These are phyloP conservation scores for Rhizophagus prolifer DNA, from an alignment of 192 early-diverging fungal species.

Conservation along the genomic window DNA sequence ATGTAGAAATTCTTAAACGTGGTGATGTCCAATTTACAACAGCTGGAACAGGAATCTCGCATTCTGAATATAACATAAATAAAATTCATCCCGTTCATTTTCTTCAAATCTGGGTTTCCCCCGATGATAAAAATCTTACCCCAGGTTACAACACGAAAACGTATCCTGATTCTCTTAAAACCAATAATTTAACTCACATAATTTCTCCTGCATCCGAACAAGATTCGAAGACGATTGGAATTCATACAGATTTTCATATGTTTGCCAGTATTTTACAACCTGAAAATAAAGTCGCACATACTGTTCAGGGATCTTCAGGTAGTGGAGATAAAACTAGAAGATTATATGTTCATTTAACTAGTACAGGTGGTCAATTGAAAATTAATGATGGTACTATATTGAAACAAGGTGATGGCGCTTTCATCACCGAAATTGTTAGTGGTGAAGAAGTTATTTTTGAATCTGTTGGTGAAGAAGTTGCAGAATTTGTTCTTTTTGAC, in stretches of 20 bases:
- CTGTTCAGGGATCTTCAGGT: background rate
- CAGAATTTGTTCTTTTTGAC: conserved; percentile 33
- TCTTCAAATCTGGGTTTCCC: conserved; percentile 39
- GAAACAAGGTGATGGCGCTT: conserved; percentile 30
- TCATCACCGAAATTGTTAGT: conserved; percentile 25
- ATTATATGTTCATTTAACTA: conserved; percentile 25
- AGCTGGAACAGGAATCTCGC: conserved; percentile 44
- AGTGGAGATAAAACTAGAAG: background rate
- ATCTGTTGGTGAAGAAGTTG: conserved; percentile 20
- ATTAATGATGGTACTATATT: conserved; percentile 11
- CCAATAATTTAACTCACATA: conserved; percentile 17
- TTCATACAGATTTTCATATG: conserved; percentile 33
- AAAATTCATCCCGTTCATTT: conserved; percentile 31
- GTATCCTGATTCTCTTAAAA: conserved; percentile 20
- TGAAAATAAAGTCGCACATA: conserved; percentile 15
- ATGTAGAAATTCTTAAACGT: conserved; percentile 37
- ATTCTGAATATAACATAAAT: conserved; percentile 40
- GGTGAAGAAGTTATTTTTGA: conserved; percentile 28
- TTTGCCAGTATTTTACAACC: conserved; percentile 28
- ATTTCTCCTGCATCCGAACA: background rate
- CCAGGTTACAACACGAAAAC: conserved; percentile 29
- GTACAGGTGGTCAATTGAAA: background rate
- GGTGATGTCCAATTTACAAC: conserved; percentile 46
- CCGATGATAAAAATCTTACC: background rate
- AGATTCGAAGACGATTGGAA: conserved; percentile 14